These are phyloP conservation scores for Jimgerdemannia lactiflua DNA, from an alignment of 192 early-diverging fungal species.

Conservation along the genomic window DNA sequence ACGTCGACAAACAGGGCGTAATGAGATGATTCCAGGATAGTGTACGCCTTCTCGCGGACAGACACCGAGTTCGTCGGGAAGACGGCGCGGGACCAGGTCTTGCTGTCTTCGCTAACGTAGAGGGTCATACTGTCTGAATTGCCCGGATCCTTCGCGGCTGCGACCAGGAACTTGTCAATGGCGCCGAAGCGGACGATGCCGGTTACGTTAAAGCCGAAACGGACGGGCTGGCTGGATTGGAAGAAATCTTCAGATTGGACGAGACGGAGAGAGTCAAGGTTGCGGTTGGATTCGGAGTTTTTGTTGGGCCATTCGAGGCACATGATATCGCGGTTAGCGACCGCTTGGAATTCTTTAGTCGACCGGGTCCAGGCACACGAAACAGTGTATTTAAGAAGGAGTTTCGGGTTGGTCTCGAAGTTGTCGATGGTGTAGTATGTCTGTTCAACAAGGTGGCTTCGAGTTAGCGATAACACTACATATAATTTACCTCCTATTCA, in stretches of 20 bases:
- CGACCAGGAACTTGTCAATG: constrained; percentile 67
- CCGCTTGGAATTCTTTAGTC: constrained; percentile 54
- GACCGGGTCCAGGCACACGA: constrained; percentile 76
- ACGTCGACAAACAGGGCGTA: constrained; percentile 79
- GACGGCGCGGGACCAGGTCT: constrained; percentile 34
- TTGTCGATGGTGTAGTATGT: constrained; percentile 65
- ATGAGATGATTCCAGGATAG: constrained; percentile 79
- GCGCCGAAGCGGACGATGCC: constrained; percentile 76
- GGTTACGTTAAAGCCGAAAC: constrained; percentile 55
- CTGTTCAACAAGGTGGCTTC: constrained; percentile 15
- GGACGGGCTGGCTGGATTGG: constrained; percentile 35
- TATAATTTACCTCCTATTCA: no score
- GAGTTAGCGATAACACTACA: no score
- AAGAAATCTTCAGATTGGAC: constrained; percentile 79
- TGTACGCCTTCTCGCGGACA: constrained; percentile 69
- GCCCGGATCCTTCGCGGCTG: constrained; percentile 53
- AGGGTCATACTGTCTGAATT: constrained; percentile 21
- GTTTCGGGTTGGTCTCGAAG: constrained; percentile 52
- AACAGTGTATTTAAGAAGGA: constrained; percentile 53
- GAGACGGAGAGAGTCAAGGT: constrained; percentile 46
- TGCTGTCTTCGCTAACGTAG: constrained; percentile 28
- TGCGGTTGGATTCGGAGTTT: constrained; percentile 17
- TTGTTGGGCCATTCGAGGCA: constrained; percentile 55
- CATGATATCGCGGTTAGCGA: constrained; percentile 66
- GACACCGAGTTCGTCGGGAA: constrained; percentile 46